Percentiles rank a stretch among this genome's conserved stretches.
phyloP scores from a whole-genome alignment of 176 grass and related monocot genomes.

The sorghum (Sorghum bicolor) region Sorghum_bicolor_NCBIv3 NC_012878.2:1488001-1488500 shows the following conservation, averaged over 20 bases:
- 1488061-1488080: constrained; percentile 98
- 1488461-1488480: neutral
- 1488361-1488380: constrained; percentile 88
- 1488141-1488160: neutral
- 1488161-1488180: neutral
- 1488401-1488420: constrained; percentile 15
- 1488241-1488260: neutral
- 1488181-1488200: neutral
- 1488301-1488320: neutral
- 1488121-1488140: constrained; percentile 69
- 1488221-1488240: neutral
- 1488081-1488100: constrained; percentile 99
- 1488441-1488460: neutral
- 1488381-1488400: constrained; percentile 83
- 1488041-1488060: neutral
- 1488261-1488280: neutral
- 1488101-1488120: constrained; percentile 89
- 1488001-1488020: neutral
- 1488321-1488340: neutral
- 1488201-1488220: neutral
- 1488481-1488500: constrained; percentile 81
- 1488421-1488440: neutral
- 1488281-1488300: neutral
- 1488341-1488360: neutral
- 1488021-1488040: neutral